Percentiles rank a stretch among this genome's conserved stretches.
phyloP scores from a whole-genome alignment of 768 basidiomycete genomes.

The Phylloporus arenicola region DNA sequence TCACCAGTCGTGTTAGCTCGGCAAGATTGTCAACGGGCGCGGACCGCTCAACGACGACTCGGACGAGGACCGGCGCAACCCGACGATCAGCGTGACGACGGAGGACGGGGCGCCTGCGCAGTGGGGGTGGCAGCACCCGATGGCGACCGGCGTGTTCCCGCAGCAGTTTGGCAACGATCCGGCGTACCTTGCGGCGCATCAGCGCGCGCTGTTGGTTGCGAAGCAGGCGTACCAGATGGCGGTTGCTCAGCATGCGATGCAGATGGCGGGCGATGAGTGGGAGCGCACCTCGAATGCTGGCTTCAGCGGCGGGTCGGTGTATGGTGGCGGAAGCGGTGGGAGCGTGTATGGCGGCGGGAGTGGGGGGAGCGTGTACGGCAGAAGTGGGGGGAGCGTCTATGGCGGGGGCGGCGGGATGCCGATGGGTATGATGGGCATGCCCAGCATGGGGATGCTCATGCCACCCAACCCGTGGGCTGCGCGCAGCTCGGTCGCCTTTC shows the following conservation, averaged over 20 bases:
- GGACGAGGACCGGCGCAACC: constrained; percentile 34
- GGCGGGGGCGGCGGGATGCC: constrained; percentile 29
- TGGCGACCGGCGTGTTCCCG: constrained; percentile 33
- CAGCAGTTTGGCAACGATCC: constrained; percentile 47
- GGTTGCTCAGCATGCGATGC: constrained; percentile 87
- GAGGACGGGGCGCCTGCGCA: constrained; percentile 34
- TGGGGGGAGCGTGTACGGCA: constrained; percentile 33
- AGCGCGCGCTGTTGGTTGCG: constrained; percentile 80
- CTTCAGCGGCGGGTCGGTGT: constrained; percentile 32
- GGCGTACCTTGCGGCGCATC: constrained; percentile 65
- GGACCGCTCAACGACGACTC: constrained; percentile 53
- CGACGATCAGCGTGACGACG: constrained; percentile 36
- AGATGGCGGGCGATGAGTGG: constrained; percentile 87
- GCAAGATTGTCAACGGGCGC: constrained; percentile 81
- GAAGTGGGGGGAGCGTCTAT: constrained; percentile 43
- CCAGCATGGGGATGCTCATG: constrained; percentile 36
- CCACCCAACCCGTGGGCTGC: constrained; percentile 34
- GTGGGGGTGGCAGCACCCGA: constrained; percentile 26
- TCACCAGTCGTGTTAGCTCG: constrained; percentile 46
- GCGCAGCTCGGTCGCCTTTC: constrained; percentile 46
- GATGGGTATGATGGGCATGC: constrained; percentile 40
- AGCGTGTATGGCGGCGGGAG: constrained; percentile 36
- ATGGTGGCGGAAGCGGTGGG: constrained; percentile 35
- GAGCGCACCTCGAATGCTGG: constrained; percentile 66
- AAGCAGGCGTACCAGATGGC: constrained; percentile 90